Conservation (phyloP, 306 rosid species). For the Cucurbita maxima region DNA sequence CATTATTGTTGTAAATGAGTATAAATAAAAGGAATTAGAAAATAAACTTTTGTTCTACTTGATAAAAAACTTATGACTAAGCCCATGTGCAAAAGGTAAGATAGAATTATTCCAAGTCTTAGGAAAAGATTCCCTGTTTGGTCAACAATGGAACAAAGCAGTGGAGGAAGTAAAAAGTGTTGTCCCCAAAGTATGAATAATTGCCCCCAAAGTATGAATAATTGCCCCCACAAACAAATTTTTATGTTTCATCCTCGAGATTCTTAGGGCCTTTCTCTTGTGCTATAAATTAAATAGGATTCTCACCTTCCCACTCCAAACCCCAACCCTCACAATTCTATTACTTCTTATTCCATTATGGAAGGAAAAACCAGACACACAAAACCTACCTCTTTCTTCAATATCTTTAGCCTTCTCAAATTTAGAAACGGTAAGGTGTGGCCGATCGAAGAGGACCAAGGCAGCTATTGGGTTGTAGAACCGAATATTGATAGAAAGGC, state of each 20-base stretch:
- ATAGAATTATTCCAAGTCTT: neutral
- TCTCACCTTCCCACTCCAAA: neutral
- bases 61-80: too few relatives aligned
- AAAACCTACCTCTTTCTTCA: conserved; percentile 13
- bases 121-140: neutral
- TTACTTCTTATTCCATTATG: neutral
- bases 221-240: neutral
- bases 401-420: conserved; percentile 45
- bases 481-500: neutral
- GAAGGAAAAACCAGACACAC: neutral
- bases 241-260: neutral
- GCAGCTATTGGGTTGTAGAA: neutral
- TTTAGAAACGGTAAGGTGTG: conserved; percentile 30
- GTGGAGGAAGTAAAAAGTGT: conserved; percentile 1
- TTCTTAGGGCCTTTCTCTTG: neutral
- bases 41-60: too few relatives aligned
- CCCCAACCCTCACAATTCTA: neutral
- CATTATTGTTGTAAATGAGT: too few relatives aligned
- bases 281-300: neutral
- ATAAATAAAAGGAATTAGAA: too few relatives aligned
- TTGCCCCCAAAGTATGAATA: neutral
- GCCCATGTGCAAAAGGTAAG: too few relatives aligned
- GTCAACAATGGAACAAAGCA: neutral
- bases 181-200: neutral
- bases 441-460: conserved; percentile 14